phyloP scores from a whole-genome alignment of 768 basidiomycete species.

The Mycena sanguinolenta region DNA sequence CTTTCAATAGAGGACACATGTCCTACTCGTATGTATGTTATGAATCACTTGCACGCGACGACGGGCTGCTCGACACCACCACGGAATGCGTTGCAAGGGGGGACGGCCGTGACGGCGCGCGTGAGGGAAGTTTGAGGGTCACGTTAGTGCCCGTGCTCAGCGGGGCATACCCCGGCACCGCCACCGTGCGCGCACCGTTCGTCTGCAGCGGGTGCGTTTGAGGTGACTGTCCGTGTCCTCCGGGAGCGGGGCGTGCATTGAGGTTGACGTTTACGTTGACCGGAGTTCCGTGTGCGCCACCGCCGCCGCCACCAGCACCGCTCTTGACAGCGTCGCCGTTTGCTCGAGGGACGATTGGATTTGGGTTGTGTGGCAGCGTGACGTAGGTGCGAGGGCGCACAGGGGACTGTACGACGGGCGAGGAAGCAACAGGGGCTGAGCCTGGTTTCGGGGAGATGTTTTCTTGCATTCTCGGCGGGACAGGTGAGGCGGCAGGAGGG shows the following conservation, averaged over 20 bases:
- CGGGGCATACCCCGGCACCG: constrained; percentile 24
- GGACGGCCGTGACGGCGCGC: constrained; percentile 18
- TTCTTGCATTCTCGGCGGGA: constrained; percentile 15
- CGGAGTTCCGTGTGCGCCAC: neutral
- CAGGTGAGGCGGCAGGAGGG: neutral
- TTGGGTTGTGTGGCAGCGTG: constrained; percentile 17
- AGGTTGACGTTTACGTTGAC: constrained; percentile 4
- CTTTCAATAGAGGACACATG: neutral
- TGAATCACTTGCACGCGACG: neutral
- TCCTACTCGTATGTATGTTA: neutral
- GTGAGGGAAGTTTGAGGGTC: constrained; percentile 24
- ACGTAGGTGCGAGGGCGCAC: neutral
- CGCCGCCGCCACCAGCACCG: neutral
- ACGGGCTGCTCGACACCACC: constrained; percentile 6
- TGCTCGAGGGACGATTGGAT: constrained; percentile 18
- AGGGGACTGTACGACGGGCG: neutral
- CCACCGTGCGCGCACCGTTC: constrained; percentile 28
- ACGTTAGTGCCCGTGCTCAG: constrained; percentile 16
- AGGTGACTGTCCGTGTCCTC: neutral
- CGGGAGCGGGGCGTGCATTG: neutral
- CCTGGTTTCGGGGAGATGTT: constrained; percentile 21
- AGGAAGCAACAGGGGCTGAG: neutral
- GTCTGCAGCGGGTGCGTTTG: constrained; percentile 23
- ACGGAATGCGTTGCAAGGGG: constrained; percentile 20
- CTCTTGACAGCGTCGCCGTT: constrained; percentile 13